Evolutionary conservation across 305 asterid species (phyloP).

Genomic region (Withania somnifera): DNA sequence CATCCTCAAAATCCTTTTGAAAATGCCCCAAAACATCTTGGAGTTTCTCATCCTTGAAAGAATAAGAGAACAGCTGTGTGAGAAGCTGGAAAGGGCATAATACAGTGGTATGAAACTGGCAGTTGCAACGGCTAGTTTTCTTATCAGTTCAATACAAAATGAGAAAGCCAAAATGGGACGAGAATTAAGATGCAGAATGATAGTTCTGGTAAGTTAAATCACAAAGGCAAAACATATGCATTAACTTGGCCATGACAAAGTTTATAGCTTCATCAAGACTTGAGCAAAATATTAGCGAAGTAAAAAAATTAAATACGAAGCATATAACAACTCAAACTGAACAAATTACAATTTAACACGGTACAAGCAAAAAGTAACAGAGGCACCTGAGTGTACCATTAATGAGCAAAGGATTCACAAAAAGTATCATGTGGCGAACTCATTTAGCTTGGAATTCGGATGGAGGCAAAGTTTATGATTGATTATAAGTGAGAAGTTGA

Average conservation of each 20-base stretch:
- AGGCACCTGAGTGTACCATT: background rate
- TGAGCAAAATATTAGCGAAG: background rate
- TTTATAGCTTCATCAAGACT: background rate
- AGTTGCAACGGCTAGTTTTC: background rate
- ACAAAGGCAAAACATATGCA: background rate
- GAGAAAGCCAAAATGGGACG: background rate
- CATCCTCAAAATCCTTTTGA: constrained; percentile 83
- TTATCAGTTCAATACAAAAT: background rate
- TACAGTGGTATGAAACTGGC: background rate
- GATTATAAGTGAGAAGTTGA: background rate
- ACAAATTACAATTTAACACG: background rate
- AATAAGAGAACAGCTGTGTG: background rate
- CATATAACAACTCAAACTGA: background rate
- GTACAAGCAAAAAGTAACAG: background rate
- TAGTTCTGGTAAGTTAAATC: background rate
- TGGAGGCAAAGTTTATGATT: background rate
- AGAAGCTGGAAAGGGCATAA: background rate
- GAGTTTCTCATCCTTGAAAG: constrained; percentile 60
- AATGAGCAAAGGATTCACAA: background rate
- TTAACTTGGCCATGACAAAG: background rate
- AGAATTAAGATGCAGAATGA: background rate
- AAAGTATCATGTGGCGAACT: background rate
- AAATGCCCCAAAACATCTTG: constrained; percentile 64
- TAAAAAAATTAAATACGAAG: background rate
- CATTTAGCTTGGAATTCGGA: background rate